Evolutionary conservation across 306 rosid genomes (phyloP).

Genomic region (Alnus rubra): DNA sequence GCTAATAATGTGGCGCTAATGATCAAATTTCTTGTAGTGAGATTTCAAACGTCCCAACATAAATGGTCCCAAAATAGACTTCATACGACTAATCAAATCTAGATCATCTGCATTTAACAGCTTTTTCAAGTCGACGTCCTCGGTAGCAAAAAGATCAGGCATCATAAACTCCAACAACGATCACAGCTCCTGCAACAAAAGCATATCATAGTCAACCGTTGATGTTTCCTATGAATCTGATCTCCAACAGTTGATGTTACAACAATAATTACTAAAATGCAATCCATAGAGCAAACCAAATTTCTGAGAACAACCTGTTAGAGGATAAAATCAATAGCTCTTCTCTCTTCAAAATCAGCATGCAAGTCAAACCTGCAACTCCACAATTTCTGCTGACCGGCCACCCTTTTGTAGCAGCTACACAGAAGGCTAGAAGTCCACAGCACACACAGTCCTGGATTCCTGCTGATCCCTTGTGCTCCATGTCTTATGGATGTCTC

Average conservation of each 20-base stretch:
- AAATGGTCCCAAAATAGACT: conserved; percentile 95
- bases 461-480: no score
- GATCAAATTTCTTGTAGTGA: no score
- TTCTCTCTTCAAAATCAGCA: no score
- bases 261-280: neutral
- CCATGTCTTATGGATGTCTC: no score
- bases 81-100: conserved; percentile 82
- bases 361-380: no score
- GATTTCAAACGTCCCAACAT: conserved; percentile 87
- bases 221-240: neutral
- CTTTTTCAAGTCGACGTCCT: conserved; percentile 93
- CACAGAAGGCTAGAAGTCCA: no score
- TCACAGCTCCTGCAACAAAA: conserved; percentile 86
- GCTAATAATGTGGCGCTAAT: no score
- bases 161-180: conserved; percentile 94
- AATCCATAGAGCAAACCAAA: neutral
- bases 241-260: neutral
- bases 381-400: no score
- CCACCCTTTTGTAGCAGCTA: no score
- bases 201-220: conserved; percentile 18
- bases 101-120: conserved; percentile 69
- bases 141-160: conserved; percentile 87
- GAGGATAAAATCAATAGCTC: no score
- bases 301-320: neutral
- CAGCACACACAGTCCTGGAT: no score